A percentile compares a stretch with the other conserved stretches of the same genome.
These are phyloP conservation scores for Hanseniaspora meyeri DNA, from an alignment of 805 yeast genomes.

Conservation along the genomic window DNA sequence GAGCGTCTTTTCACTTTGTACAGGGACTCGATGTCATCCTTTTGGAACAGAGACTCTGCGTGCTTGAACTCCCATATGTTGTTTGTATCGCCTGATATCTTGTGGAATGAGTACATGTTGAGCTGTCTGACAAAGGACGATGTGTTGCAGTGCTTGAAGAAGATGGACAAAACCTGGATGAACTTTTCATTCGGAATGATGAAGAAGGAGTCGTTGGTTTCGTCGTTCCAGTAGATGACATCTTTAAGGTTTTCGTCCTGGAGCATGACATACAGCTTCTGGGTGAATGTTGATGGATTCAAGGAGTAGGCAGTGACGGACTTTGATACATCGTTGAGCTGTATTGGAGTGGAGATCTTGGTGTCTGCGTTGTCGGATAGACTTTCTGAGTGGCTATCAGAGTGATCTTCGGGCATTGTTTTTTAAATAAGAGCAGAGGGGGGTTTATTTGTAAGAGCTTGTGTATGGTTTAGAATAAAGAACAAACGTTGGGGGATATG, in stretches of 20 bases:
- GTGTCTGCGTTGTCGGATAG: background rate
- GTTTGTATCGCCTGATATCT: conserved; percentile 31
- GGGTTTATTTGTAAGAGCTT: background rate
- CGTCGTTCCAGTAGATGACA: conserved; percentile 70
- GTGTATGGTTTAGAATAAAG: too few relatives aligned
- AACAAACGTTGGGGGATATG: too few relatives aligned
- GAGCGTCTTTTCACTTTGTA: conserved; percentile 71
- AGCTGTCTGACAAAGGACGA: conserved; percentile 69
- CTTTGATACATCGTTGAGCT: conserved; percentile 4
- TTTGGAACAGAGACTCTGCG: conserved; percentile 60
- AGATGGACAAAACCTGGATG: conserved; percentile 51
- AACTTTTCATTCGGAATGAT: conserved; percentile 82
- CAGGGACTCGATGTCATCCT: conserved; percentile 67
- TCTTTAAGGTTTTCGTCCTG: conserved; percentile 63
- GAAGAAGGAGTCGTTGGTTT: conserved; percentile 55
- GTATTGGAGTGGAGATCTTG: background rate
- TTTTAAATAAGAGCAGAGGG: too few relatives aligned
- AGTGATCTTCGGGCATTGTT: background rate
- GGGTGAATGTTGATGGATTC: conserved; percentile 45
- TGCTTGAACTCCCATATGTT: conserved; percentile 80
- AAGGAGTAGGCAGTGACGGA: conserved; percentile 3
- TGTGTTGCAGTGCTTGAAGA: conserved; percentile 70
- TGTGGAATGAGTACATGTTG: conserved; percentile 75
- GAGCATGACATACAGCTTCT: conserved; percentile 80
- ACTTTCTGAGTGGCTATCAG: background rate